Percentiles rank a stretch among this genome's conserved stretches.
phyloP scores from a whole-genome alignment of 2,329 filamentous ascomycete species.

The Botrytis paeoniae region DNA sequence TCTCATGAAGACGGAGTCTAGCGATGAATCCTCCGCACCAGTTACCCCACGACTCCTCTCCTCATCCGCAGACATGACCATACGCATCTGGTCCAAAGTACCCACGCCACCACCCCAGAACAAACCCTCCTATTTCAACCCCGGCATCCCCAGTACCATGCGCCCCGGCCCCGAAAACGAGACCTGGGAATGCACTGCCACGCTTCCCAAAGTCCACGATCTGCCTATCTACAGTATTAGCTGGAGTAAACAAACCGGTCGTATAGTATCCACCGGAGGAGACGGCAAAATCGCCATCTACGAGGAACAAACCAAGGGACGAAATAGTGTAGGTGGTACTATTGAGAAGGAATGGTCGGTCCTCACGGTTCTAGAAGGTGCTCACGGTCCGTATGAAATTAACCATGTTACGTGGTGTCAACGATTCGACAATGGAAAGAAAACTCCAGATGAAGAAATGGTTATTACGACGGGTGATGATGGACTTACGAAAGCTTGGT shows the following conservation, averaged over 20 bases:
- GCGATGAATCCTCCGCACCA: slow-evolving; percentile 46
- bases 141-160: slow-evolving; percentile 85
- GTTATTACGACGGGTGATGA: slow-evolving; percentile 91
- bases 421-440: slow-evolving; percentile 64
- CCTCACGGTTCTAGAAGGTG: slow-evolving; percentile 65
- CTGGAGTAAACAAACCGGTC: slow-evolving; percentile 76
- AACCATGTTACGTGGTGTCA: slow-evolving; percentile 90
- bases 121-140: slow-evolving; percentile 38
- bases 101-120: slow-evolving; percentile 36
- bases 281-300: slow-evolving; percentile 83
- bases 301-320: slow-evolving; percentile 50
- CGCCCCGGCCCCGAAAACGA: slow-evolving; percentile 69
- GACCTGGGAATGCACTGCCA: slow-evolving; percentile 74
- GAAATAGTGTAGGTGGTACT: slow-evolving; percentile 32
- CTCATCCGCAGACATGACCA: slow-evolving; percentile 79
- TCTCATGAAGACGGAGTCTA: slow-evolving; percentile 30
- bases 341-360: slow-evolving; percentile 64
- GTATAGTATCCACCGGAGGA: slow-evolving; percentile 84
- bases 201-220: slow-evolving; percentile 73
- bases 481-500: slow-evolving; percentile 82
- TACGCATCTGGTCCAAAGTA: slow-evolving; percentile 72
- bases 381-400: slow-evolving; percentile 89
- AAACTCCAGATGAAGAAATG: slow-evolving; percentile 70
- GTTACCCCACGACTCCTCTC: slow-evolving; percentile 59
- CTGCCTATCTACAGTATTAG: slow-evolving; percentile 79